phyloP scores from a whole-genome alignment of 2,329 filamentous ascomycete genomes.

The Xylariales sp. region DNA sequence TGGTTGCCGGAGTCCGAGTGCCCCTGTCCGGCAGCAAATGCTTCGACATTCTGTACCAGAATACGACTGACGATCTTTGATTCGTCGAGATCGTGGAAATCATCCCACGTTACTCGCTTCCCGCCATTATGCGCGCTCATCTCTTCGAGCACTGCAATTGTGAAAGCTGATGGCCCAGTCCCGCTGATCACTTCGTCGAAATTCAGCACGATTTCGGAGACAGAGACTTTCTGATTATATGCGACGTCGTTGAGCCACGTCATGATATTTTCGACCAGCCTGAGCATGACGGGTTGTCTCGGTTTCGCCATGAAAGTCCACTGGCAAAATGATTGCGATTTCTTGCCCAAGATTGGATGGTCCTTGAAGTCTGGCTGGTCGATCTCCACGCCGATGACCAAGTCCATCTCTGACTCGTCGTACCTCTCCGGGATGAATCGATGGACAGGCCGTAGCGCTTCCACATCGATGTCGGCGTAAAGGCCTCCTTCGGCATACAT shows the following conservation, averaged over 20 bases:
- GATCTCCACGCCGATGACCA: conserved; percentile 67
- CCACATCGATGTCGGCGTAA: conserved; percentile 40
- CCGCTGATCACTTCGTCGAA: conserved; percentile 70
- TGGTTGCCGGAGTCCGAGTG: conserved; percentile 71
- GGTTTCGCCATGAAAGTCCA: conserved; percentile 73
- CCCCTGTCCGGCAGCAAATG: conserved; percentile 67
- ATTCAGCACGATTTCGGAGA: conserved; percentile 59
- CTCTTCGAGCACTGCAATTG: conserved; percentile 57
- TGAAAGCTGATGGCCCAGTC: conserved; percentile 70
- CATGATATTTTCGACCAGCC: conserved; percentile 64
- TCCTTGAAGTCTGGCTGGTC: conserved; percentile 61
- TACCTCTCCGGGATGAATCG: conserved; percentile 61
- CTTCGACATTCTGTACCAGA: conserved; percentile 65
- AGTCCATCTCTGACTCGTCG: conserved; percentile 59
- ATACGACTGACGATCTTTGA: conserved; percentile 61
- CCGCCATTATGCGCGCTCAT: conserved; percentile 47
- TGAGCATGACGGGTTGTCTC: conserved; percentile 61
- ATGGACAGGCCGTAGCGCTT: conserved; percentile 33
- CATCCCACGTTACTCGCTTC: conserved; percentile 52
- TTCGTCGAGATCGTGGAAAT: conserved; percentile 62
- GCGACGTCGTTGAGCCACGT: conserved; percentile 59
- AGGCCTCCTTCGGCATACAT: conserved; percentile 63
- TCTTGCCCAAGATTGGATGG: conserved; percentile 62
- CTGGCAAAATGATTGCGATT: conserved; percentile 68
- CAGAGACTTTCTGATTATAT: conserved; percentile 50